Evolutionary conservation across 2,329 filamentous ascomycete genomes (phyloP).

Genomic region (Colletotrichum sublineola): DNA sequence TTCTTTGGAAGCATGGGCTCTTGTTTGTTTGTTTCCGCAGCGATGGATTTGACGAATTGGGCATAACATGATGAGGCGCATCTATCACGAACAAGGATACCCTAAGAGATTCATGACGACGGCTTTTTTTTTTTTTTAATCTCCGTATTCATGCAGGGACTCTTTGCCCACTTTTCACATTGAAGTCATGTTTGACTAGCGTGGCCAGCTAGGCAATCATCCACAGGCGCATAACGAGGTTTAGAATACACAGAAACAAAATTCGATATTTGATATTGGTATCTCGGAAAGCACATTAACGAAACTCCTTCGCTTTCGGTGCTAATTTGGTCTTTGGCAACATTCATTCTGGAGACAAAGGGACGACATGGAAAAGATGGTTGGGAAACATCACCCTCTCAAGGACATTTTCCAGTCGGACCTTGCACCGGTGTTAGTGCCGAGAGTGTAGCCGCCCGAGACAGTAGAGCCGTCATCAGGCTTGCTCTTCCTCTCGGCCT

Average conservation of each 20-base stretch:
- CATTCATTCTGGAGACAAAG: not conserved
- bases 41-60: slow-evolving; percentile 33
- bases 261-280: slow-evolving; percentile 16
- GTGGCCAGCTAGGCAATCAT: not conserved
- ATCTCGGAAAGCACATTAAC: not conserved
- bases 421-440: slow-evolving; percentile 26
- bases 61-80: slow-evolving; percentile 29
- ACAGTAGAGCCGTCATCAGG: slow-evolving; percentile 38
- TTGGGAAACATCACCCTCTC: slow-evolving; percentile 11
- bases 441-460: slow-evolving; percentile 43
- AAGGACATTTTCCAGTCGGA: slow-evolving; percentile 45
- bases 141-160: not conserved
- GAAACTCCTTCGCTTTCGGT: not conserved
- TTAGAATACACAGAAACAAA: not conserved
- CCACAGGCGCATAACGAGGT: not conserved
- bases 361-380: not conserved
- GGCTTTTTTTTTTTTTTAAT: not conserved
- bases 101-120: slow-evolving; percentile 17
- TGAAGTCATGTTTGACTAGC: not conserved
- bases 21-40: slow-evolving; percentile 4
- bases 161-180: not conserved
- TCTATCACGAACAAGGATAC: slow-evolving; percentile 37
- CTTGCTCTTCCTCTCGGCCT: slow-evolving; percentile 33
- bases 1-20: not conserved
- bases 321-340: not conserved